Evolutionary conservation across 2,329 filamentous ascomycete genomes (phyloP).

Genomic region (Pleoardoris graminearum): DNA sequence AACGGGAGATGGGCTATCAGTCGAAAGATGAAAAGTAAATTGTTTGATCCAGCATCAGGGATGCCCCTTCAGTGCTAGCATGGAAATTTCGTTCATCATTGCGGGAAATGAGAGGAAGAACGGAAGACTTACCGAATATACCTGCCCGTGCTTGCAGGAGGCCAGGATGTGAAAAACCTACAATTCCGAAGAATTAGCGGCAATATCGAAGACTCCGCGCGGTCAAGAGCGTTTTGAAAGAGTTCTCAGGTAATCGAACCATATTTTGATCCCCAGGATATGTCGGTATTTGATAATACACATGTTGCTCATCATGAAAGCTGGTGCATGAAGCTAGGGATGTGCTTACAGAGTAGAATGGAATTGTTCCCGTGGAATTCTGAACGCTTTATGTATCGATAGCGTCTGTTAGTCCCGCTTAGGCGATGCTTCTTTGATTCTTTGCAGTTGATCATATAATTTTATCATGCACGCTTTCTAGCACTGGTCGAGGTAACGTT

Average conservation of each 20-base stretch:
- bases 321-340: not conserved
- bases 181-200: slow-evolving; percentile 10
- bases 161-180: not conserved
- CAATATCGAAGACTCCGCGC: too few species aligned
- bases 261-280: slow-evolving; percentile 41
- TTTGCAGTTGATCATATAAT: too few species aligned
- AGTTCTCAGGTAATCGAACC: slow-evolving; percentile 46
- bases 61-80: slow-evolving; percentile 44
- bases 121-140: not conserved
- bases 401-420: too few species aligned
- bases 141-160: not conserved
- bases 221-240: not conserved
- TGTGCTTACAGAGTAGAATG: not conserved
- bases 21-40: slow-evolving; percentile 47
- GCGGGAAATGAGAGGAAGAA: slow-evolving; percentile 14
- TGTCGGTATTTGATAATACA: slow-evolving; percentile 48
- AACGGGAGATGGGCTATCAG: slow-evolving; percentile 24
- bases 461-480: too few species aligned
- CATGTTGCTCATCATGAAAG: slow-evolving; percentile 42
- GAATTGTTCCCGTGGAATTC: too few species aligned
- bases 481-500: too few species aligned
- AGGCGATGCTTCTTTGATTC: too few species aligned
- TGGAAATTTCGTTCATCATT: slow-evolving; percentile 44
- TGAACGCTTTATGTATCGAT: too few species aligned
- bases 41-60: slow-evolving; percentile 40